Conservation (phyloP, 805 yeast genomes). For the Schwanniomyces sp. region DNA sequence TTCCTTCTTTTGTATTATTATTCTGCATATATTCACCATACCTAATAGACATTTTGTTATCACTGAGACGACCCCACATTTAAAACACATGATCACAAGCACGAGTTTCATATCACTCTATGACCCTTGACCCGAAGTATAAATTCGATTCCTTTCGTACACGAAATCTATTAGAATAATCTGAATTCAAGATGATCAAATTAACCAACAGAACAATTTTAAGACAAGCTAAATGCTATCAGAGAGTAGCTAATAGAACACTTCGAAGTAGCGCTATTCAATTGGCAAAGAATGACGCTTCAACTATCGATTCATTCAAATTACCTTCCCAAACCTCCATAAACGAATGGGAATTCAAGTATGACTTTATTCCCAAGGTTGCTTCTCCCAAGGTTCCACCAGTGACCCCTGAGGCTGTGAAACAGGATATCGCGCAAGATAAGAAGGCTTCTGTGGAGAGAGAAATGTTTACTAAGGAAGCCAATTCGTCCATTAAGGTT, state of each 20-base stretch:
- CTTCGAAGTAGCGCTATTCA: conserved; percentile 3
- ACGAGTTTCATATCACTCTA: background rate
- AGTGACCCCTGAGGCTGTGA: conserved; percentile 47
- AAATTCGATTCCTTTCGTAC: background rate
- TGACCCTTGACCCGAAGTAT: background rate
- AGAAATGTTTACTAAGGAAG: conserved; percentile 36
- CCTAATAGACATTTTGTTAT: background rate
- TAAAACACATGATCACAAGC: background rate
- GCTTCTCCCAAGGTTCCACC: conserved; percentile 45
- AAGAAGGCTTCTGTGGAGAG: conserved; percentile 37
- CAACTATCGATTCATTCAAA: conserved; percentile 58
- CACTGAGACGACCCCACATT: background rate
- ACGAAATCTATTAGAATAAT: background rate
- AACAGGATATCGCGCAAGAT: conserved; percentile 47
- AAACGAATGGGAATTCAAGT: conserved; percentile 51
- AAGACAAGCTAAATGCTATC: background rate
- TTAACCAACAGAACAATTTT: background rate
- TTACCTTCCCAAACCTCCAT: conserved; percentile 48
- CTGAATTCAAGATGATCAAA: background rate
- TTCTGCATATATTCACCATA: background rate
- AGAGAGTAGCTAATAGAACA: conserved; percentile 1
- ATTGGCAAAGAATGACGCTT: conserved; percentile 53
- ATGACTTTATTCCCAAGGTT: conserved; percentile 44
- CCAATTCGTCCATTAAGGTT: conserved; percentile 37
- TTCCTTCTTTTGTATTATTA: background rate